Percentiles rank a stretch among this genome's conserved stretches.
These are phyloP conservation scores for Hypoxylon intermedium DNA, from an alignment of 495 filamentous ascomycete genomes.

Conservation along the genomic window DNA sequence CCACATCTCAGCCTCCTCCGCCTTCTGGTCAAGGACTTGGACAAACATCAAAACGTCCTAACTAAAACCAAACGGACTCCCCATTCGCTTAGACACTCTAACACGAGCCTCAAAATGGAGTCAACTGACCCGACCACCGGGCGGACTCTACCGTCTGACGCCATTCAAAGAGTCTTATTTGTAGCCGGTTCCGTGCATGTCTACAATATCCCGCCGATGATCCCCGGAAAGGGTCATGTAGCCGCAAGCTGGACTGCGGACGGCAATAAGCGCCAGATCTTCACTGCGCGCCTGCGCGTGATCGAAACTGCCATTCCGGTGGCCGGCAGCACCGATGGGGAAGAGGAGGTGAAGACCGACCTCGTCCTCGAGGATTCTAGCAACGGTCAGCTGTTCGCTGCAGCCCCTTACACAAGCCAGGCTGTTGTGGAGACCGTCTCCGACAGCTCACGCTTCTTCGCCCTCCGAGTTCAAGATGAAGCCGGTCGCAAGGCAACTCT, in stretches of 20 bases:
- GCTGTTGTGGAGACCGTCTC: slow-evolving; percentile 71
- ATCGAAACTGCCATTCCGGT: slow-evolving; percentile 70
- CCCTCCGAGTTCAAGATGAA: slow-evolving; percentile 74
- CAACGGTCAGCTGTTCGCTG: slow-evolving; percentile 77
- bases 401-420: slow-evolving; percentile 69
- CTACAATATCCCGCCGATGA: slow-evolving; percentile 78
- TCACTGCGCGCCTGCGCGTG: slow-evolving; percentile 80
- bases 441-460: slow-evolving; percentile 81
- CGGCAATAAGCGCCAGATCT: slow-evolving; percentile 72
- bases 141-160: slow-evolving; percentile 64
- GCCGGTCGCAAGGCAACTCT: slow-evolving; percentile 72
- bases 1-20: not conserved
- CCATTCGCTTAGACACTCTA: not conserved
- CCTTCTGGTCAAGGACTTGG: too few species aligned
- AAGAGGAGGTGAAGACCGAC: slow-evolving; percentile 68
- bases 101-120: slow-evolving; percentile 41
- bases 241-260: slow-evolving; percentile 77
- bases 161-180: slow-evolving; percentile 82
- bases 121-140: slow-evolving; percentile 66
- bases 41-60: not conserved
- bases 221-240: slow-evolving; percentile 73
- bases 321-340: slow-evolving; percentile 39
- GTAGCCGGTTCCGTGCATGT: slow-evolving; percentile 73
- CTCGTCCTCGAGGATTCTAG: slow-evolving; percentile 76
- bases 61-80: not conserved